These are phyloP conservation scores for Tetradesmus obliquus DNA, from an alignment of 139 green algal species.

Conservation along the genomic window DNA sequence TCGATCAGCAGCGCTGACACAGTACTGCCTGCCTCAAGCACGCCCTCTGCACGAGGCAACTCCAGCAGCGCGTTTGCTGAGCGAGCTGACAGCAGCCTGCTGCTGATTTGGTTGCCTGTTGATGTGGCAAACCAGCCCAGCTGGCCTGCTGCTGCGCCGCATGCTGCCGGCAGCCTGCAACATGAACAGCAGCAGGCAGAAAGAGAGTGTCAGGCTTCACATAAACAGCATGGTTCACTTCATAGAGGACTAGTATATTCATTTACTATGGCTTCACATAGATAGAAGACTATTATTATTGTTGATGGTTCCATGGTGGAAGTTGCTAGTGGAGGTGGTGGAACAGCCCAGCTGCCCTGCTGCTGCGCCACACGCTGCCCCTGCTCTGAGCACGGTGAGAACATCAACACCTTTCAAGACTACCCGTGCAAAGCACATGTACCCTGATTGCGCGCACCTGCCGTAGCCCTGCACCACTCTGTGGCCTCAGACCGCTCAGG, in stretches of 20 bases:
- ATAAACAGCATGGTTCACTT: no score
- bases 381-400: no score
- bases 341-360: no score
- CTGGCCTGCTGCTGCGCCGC: not conserved
- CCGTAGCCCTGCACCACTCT: slow-evolving; percentile 71
- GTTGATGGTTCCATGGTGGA: no score
- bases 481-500: slow-evolving; percentile 93
- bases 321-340: no score
- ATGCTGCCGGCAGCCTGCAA: not conserved
- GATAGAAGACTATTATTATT: no score
- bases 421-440: no score
- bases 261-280: no score
- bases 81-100: slow-evolving; percentile 83
- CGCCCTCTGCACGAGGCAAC: slow-evolving; percentile 54
- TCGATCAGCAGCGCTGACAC: slow-evolving; percentile 7
- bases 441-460: not conserved
- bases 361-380: no score
- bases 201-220: no score
- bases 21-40: not conserved
- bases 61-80: slow-evolving; percentile 76
- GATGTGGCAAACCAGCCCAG: slow-evolving; percentile 67
- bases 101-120: slow-evolving; percentile 97
- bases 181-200: not conserved
- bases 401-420: no score
- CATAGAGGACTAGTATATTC: no score